These are phyloP conservation scores for Colletotrichum abscissum DNA, from an alignment of 2,329 filamentous ascomycete genomes.

Conservation along the genomic window DNA sequence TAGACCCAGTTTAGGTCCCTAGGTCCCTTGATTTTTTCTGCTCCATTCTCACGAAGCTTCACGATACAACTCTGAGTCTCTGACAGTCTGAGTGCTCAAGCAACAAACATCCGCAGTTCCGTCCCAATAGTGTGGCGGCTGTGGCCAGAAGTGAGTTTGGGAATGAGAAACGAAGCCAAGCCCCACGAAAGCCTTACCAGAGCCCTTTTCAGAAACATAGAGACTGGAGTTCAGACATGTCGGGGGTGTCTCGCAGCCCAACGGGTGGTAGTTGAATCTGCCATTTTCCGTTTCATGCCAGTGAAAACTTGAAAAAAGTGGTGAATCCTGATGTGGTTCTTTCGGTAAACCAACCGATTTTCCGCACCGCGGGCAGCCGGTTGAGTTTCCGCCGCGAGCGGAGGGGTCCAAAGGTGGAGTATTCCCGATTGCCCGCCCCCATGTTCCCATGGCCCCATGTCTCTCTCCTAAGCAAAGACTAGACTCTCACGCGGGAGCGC, in stretches of 20 bases:
- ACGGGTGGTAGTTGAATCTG: neutral
- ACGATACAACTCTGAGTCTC: neutral
- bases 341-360: slow-evolving; percentile 23
- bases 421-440: neutral
- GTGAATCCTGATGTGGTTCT: neutral
- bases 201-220: no score
- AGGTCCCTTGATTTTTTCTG: neutral
- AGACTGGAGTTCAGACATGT: neutral
- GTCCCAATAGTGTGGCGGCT: neutral
- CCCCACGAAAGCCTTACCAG: neutral
- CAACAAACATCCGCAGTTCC: neutral
- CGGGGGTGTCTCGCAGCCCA: neutral
- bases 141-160: neutral
- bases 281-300: neutral
- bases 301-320: neutral
- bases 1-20: neutral
- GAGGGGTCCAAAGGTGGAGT: neutral
- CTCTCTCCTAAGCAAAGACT: neutral
- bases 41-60: neutral
- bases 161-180: neutral
- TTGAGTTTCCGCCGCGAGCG: slow-evolving; percentile 7
- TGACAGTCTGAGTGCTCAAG: neutral
- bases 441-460: neutral
- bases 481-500: slow-evolving; percentile 1
- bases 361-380: slow-evolving; percentile 12